Conservation (phyloP, 108 stramenopile species). For the Cyclotella baltica region DNA sequence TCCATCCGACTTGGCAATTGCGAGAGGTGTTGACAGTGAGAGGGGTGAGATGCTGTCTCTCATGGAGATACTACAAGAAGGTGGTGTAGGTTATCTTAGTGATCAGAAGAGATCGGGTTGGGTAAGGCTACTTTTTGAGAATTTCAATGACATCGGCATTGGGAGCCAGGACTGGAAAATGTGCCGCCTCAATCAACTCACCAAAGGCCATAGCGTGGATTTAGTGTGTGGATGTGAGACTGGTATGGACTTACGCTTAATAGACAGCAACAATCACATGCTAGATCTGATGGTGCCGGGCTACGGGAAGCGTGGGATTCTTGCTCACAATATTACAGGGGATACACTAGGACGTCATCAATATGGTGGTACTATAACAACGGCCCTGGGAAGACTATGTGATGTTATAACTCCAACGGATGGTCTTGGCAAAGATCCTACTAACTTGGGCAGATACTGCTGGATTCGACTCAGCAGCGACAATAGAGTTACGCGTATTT, state of each 20-base stretch:
- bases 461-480: not conserved
- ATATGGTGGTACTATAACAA: not conserved
- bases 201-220: not conserved
- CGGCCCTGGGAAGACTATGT: not conserved
- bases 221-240: conserved; percentile 2
- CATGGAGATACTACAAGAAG: not conserved
- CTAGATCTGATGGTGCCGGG: not conserved
- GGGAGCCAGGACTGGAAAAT: conserved; percentile 1
- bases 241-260: not conserved
- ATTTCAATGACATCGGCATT: conserved; percentile 1
- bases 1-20: too few relatives aligned
- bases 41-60: not conserved
- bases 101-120: not conserved
- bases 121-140: conserved; percentile 5
- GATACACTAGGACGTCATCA: not conserved
- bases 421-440: not conserved
- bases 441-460: not conserved
- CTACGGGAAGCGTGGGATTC: not conserved
- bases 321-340: not conserved
- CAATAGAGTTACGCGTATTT: not conserved
- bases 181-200: not conserved
- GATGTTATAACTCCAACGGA: not conserved
- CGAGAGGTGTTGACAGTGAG: not conserved
- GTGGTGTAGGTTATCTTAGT: not conserved
- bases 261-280: not conserved